Conservation (phyloP, 768 basidiomycete species). For the Lactifluus subvellereus region DNA sequence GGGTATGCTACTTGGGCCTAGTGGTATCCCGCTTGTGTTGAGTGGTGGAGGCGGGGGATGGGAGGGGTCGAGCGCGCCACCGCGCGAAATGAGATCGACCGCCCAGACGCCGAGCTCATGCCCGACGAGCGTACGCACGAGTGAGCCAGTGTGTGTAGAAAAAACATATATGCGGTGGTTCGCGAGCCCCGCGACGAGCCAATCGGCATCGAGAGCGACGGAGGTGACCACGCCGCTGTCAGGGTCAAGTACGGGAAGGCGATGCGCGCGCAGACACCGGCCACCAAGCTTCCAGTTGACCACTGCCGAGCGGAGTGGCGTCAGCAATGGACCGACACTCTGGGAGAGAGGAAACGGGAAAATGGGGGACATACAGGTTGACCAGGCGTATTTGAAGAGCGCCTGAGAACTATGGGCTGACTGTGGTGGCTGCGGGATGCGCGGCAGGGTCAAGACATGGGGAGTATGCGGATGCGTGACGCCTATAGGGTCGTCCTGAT, state of each 20-base stretch:
- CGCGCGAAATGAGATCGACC: conserved; percentile 67
- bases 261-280: conserved; percentile 20
- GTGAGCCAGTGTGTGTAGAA: conserved; percentile 69
- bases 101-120: conserved; percentile 94
- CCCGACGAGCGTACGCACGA: conserved; percentile 71
- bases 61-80: conserved; percentile 36
- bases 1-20: neutral
- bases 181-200: conserved; percentile 85
- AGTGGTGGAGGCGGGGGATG: conserved; percentile 4
- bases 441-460: neutral
- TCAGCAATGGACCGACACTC: neutral
- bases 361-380: conserved; percentile 14
- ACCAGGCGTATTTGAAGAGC: conserved; percentile 22
- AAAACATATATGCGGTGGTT: conserved; percentile 84
- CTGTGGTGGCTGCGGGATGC: conserved; percentile 1
- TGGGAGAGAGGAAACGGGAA: neutral
- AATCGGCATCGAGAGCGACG: conserved; percentile 73
- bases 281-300: conserved; percentile 27
- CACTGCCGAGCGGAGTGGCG: neutral
- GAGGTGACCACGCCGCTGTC: conserved; percentile 77
- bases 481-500: conserved; percentile 6
- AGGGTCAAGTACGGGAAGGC: conserved; percentile 28
- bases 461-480: conserved; percentile 1
- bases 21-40: neutral
- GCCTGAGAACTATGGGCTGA: conserved; percentile 4